Conservation (phyloP, 768 basidiomycete genomes). For the Trametes cingulata region DNA sequence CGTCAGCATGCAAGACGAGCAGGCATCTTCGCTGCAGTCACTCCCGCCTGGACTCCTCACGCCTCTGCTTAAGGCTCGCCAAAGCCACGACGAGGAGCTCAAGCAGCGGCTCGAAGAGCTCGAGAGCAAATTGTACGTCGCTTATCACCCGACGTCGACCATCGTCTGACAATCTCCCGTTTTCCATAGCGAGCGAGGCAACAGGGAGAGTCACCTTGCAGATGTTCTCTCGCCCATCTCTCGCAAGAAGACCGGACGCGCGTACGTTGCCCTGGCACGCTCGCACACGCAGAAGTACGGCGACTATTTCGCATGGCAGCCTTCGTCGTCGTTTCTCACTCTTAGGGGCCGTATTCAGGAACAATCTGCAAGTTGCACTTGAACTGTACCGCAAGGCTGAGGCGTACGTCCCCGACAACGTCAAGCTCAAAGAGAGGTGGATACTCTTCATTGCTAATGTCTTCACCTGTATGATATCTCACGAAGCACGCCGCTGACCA, state of each 20-base stretch:
- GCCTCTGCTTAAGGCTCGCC: conserved; percentile 62
- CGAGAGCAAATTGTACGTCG: conserved; percentile 69
- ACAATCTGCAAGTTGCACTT: conserved; percentile 77
- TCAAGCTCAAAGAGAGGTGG: conserved; percentile 87
- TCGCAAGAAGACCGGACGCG: conserved; percentile 79
- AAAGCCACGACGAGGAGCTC: conserved; percentile 69
- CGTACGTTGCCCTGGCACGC: conserved; percentile 82
- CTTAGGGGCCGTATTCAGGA: conserved; percentile 54
- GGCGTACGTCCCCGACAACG: conserved; percentile 82
- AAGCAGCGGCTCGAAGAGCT: conserved; percentile 64
- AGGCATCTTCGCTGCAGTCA: conserved; percentile 10
- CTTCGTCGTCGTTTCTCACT: no score
- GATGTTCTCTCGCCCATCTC: conserved; percentile 70
- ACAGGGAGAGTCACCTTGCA: conserved; percentile 59
- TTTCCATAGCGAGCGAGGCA: conserved; percentile 67
- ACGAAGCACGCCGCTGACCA: conserved; percentile 38
- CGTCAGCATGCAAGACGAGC: conserved; percentile 34
- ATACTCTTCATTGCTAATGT: conserved; percentile 70
- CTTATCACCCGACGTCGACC: conserved; percentile 1
- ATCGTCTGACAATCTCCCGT: neutral
- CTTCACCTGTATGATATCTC: conserved; percentile 57
- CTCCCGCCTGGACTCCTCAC: conserved; percentile 56
- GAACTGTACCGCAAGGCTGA: conserved; percentile 83
- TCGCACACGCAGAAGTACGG: conserved; percentile 78
- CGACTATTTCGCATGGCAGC: neutral